Conservation (phyloP, 192 early-diverging fungal genomes). For the Linnemannia exigua region DNA sequence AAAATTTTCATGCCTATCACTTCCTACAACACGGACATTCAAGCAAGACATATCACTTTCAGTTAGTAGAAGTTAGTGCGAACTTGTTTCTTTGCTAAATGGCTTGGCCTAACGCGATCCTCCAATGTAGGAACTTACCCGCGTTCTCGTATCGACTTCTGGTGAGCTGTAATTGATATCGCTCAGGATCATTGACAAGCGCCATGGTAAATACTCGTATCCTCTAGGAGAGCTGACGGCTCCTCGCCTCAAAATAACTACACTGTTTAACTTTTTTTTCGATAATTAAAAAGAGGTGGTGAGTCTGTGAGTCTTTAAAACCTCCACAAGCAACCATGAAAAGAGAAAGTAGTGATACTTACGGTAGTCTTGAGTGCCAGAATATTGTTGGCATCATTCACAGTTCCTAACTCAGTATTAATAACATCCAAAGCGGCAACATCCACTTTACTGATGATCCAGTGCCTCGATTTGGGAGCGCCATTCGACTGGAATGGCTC, state of each 20-base stretch:
- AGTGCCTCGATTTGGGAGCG: background rate
- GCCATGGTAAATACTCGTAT: background rate
- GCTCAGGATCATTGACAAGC: constrained; percentile 39
- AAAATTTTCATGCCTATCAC: constrained; percentile 29
- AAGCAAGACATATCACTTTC: no score
- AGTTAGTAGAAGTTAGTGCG: no score
- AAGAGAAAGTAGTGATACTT: background rate
- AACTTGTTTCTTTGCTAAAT: no score
- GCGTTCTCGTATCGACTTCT: background rate
- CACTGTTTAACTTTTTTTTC: constrained; percentile 21
- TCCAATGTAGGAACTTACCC: background rate
- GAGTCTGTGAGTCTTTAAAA: background rate
- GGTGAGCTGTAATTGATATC: constrained; percentile 7
- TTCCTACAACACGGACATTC: background rate
- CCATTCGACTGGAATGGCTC: background rate
- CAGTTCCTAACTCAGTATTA: constrained; percentile 33
- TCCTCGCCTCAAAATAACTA: constrained; percentile 27
- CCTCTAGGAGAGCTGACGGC: background rate
- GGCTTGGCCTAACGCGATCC: background rate
- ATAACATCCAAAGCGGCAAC: constrained; percentile 5
- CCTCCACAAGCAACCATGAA: background rate
- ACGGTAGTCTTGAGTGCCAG: constrained; percentile 42
- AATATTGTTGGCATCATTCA: constrained; percentile 30
- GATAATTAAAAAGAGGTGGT: no score
- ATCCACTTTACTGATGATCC: constrained; percentile 5